Evolutionary conservation across 257 asterid genomes (phyloP), one percentile per base, ranked within the genome.

Genomic region (Capsicum rhomboideum): DNA sequence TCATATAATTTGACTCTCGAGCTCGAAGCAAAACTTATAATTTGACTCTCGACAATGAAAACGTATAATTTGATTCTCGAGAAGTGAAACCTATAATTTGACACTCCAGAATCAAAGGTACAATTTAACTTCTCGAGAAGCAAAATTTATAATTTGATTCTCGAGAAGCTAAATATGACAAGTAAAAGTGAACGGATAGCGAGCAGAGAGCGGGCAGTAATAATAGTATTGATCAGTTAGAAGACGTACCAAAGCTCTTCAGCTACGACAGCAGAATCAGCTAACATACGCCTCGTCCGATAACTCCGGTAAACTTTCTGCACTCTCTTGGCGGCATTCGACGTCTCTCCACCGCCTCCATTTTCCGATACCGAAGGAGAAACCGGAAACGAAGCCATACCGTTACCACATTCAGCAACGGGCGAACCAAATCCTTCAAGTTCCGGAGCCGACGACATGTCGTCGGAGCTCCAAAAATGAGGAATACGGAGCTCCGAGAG

Each of bases 231-330:
- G 44, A 40, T 40, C 5, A 40, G 44, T 40, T 40, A 40, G 44
- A 40, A 40, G 1, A 40, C 21, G 66, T 71, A 49, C 99, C 98
- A 94, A 67, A 96, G 94, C 87, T 94, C 97, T 87, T 95, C 99
- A 26, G 93, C 98, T 53, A 96, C 98, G 17, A 97, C 98, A 42
- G 99, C 98, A 66, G 98, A 93, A 87, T 97, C 99, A 8, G 99
- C 99, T 87, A 94, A 88, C 98, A 92, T 97, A 87, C 99, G 98
- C 72, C 98, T 93, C 1, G 99, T 97, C 63, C 99, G 97, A 79
- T 97, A 95, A 78, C 99, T 86, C 86, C 98, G 89, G 72, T 97
- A 97, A 68, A 88, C 97, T 92, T 97, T 97, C 93, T 97, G 99
- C 82, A 97, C 82, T 85, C 84, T 91, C 97, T 89, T 97, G 34